A percentile compares a stretch with the other conserved stretches of the same genome.
phyloP scores from a whole-genome alignment of 2,329 filamentous ascomycete genomes.

The Beauveria asiatica region DNA sequence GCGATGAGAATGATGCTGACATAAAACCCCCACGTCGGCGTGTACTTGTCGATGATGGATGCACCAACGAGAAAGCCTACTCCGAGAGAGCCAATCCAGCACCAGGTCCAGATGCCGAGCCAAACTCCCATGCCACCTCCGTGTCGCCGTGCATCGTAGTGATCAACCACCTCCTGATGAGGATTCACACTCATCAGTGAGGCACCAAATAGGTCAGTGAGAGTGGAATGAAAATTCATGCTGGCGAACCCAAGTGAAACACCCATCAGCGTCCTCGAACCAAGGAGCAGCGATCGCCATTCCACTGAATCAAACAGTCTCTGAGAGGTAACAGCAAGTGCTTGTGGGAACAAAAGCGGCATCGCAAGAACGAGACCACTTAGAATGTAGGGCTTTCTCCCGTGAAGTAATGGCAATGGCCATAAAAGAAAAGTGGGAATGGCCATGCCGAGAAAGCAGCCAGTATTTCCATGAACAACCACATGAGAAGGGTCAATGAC shows the following conservation, averaged over 20 bases:
- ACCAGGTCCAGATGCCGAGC: slow-evolving; percentile 72
- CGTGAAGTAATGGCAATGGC: slow-evolving; percentile 67
- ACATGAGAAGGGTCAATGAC: slow-evolving; percentile 61
- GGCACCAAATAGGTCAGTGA: slow-evolving; percentile 69
- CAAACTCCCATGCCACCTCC: slow-evolving; percentile 74
- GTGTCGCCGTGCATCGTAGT: slow-evolving; percentile 61
- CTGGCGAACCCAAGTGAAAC: slow-evolving; percentile 64
- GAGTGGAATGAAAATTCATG: slow-evolving; percentile 64
- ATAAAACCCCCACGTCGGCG: slow-evolving; percentile 69
- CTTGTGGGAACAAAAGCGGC: slow-evolving; percentile 69
- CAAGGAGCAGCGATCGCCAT: slow-evolving; percentile 53
- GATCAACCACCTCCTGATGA: slow-evolving; percentile 61
- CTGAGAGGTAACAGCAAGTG: slow-evolving; percentile 50
- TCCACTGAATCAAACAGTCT: slow-evolving; percentile 46
- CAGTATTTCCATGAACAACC: slow-evolving; percentile 64
- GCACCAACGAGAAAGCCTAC: slow-evolving; percentile 67
- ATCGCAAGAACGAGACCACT: slow-evolving; percentile 59
- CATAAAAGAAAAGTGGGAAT: slow-evolving; percentile 63
- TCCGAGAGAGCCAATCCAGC: slow-evolving; percentile 62
- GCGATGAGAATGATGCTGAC: slow-evolving; percentile 60
- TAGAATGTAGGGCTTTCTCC: slow-evolving; percentile 69
- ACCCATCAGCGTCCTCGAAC: slow-evolving; percentile 58
- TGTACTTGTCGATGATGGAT: slow-evolving; percentile 53
- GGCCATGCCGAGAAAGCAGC: slow-evolving; percentile 62
- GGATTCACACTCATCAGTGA: slow-evolving; percentile 65